These are phyloP conservation scores for Penicillium turbatum DNA, from an alignment of 495 filamentous ascomycete genomes.

Conservation along the genomic window DNA sequence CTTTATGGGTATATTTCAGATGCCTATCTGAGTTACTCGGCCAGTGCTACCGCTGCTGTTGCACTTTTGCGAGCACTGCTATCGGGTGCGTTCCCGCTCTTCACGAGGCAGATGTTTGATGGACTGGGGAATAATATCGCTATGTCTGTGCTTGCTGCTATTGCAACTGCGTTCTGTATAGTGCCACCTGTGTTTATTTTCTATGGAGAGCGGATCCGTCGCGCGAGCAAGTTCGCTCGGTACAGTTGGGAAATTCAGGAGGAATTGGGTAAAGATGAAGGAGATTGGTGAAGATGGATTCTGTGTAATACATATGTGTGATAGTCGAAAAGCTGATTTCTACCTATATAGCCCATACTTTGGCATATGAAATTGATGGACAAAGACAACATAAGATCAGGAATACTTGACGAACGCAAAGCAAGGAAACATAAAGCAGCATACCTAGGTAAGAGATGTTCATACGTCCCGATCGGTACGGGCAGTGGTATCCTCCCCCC, in stretches of 20 bases:
- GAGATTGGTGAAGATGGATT: slow-evolving; percentile 14
- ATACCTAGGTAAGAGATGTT: not conserved
- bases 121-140: slow-evolving; percentile 42
- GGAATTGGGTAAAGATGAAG: slow-evolving; percentile 29
- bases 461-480: not conserved
- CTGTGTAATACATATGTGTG: not conserved
- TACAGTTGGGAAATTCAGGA: slow-evolving; percentile 39
- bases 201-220: slow-evolving; percentile 40
- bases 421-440: not conserved
- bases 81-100: slow-evolving; percentile 44
- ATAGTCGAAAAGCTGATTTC: not conserved
- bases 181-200: slow-evolving; percentile 41
- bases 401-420: not conserved
- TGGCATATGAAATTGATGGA: not conserved
- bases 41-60: slow-evolving; percentile 48
- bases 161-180: slow-evolving; percentile 44
- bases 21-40: slow-evolving; percentile 48
- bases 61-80: slow-evolving; percentile 42
- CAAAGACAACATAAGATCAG: not conserved
- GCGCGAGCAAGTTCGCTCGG: slow-evolving; percentile 44
- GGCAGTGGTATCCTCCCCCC: not conserved
- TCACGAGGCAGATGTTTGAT: slow-evolving; percentile 42
- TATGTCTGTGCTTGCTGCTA: slow-evolving; percentile 39
- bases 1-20: slow-evolving; percentile 52
- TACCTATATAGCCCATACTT: not conserved